Evolutionary conservation across 225 moss, liverwort and hornwort genomes (phyloP).

Genomic region (Sphagnum tenellum): DNA sequence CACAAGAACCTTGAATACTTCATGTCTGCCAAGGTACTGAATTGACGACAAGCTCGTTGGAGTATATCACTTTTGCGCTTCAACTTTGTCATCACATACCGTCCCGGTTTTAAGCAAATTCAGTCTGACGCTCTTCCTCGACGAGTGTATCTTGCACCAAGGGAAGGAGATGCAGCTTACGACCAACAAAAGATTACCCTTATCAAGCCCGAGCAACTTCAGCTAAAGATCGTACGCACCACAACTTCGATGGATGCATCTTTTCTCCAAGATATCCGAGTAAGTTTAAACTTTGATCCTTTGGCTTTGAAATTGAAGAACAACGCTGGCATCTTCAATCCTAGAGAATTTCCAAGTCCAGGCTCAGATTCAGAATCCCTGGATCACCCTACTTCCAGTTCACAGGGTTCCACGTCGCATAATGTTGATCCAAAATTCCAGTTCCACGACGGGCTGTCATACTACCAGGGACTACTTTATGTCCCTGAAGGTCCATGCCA

Average conservation of each 20-base stretch:
- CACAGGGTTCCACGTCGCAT: no score
- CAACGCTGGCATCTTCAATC: no score
- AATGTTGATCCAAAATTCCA: not conserved
- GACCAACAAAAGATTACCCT: not conserved
- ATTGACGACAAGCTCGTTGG: slow-evolving; percentile 1
- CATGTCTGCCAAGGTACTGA: not conserved
- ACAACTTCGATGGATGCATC: not conserved
- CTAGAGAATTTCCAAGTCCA: no score
- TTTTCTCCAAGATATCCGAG: not conserved
- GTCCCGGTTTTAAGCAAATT: not conserved
- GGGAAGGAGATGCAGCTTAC: not conserved
- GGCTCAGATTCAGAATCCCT: no score
- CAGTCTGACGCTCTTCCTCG: not conserved
- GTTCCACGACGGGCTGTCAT: not conserved
- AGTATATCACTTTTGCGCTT: not conserved
- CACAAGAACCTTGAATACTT: slow-evolving; percentile 2
- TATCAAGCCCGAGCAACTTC: not conserved
- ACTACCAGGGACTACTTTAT: slow-evolving; percentile 1
- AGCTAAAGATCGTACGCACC: not conserved
- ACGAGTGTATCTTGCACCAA: not conserved
- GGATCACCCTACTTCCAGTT: no score
- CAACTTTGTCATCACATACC: slow-evolving; percentile 1
- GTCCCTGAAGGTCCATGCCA: not conserved
- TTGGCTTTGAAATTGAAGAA: slow-evolving; percentile 2
- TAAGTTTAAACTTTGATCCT: not conserved